A percentile compares a stretch with the other conserved stretches of the same genome.
Conservation (phyloP, 345 rosid genomes). For the Dipteronia sinensis region DNA sequence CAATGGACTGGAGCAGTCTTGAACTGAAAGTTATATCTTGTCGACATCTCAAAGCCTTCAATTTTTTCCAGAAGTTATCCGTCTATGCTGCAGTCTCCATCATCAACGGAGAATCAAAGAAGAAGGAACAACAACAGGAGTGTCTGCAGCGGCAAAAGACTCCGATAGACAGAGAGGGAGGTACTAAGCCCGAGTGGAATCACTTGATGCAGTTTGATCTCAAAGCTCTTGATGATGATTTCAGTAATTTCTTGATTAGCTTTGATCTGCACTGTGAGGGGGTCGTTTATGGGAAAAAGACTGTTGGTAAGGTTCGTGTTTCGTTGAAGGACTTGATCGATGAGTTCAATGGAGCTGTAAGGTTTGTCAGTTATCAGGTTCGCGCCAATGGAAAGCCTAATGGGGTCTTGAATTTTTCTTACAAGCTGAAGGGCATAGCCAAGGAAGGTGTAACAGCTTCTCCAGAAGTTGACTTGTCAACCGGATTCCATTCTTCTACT, state of each 20-base stretch:
- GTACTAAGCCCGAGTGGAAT: constrained; percentile 52
- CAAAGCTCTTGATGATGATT: not conserved
- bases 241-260: constrained; percentile 27
- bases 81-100: constrained; percentile 39
- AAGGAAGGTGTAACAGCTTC: not conserved
- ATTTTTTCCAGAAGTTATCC: constrained; percentile 47
- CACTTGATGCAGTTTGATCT: constrained; percentile 43
- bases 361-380: constrained; percentile 38
- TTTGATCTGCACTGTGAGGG: constrained; percentile 35
- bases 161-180: constrained; percentile 29
- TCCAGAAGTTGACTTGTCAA: not conserved
- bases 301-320: constrained; percentile 40
- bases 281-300: constrained; percentile 25
- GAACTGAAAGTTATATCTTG: constrained; percentile 45
- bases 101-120: constrained; percentile 16
- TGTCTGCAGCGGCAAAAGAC: constrained; percentile 38
- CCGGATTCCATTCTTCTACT: not conserved
- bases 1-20: constrained; percentile 33
- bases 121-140: constrained; percentile 19
- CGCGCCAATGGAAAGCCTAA: constrained; percentile 38
- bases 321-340: constrained; percentile 41
- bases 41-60: constrained; percentile 45
- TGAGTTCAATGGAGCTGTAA: constrained; percentile 35
- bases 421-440: constrained; percentile 22
- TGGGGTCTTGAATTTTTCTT: constrained; percentile 46